These are phyloP conservation scores for Talaromyces funiculosus DNA, from an alignment of 2,329 filamentous ascomycete species.

Conservation along the genomic window DNA sequence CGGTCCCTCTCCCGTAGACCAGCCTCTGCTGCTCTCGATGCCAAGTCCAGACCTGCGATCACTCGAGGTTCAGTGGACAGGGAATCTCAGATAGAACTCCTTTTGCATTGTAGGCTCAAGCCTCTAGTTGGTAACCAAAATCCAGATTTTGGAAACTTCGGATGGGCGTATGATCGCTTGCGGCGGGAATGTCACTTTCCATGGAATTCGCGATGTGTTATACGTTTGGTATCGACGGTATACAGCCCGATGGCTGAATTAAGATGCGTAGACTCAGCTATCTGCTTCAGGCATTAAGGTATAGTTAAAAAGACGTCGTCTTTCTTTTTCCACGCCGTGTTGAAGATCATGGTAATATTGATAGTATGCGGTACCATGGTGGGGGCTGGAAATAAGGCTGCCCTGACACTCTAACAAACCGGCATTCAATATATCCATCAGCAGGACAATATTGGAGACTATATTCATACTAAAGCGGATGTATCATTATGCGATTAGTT, in stretches of 20 bases:
- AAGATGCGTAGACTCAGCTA: too few species aligned
- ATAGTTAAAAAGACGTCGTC: neutral
- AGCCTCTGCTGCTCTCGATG: conserved; percentile 2
- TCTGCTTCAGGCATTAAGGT: too few species aligned
- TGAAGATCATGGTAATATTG: neutral
- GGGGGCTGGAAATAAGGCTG: too few species aligned
- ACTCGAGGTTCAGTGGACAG: neutral
- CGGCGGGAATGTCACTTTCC: neutral
- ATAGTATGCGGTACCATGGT: too few species aligned
- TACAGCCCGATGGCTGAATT: neutral
- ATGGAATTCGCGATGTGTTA: neutral
- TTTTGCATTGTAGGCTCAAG: neutral
- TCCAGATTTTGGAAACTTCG: neutral
- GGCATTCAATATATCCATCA: too few species aligned
- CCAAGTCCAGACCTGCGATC: neutral
- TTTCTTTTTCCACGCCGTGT: neutral
- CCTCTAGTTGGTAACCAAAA: neutral
- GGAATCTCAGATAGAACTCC: neutral
- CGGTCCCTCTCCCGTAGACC: neutral
- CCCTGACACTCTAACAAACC: too few species aligned
- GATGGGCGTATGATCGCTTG: neutral
- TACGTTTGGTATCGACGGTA: neutral
- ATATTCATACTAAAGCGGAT: too few species aligned
- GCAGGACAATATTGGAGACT: too few species aligned
- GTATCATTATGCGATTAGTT: too few species aligned